phyloP scores from a whole-genome alignment of 768 basidiomycete species.

The Mycena latifolia region DNA sequence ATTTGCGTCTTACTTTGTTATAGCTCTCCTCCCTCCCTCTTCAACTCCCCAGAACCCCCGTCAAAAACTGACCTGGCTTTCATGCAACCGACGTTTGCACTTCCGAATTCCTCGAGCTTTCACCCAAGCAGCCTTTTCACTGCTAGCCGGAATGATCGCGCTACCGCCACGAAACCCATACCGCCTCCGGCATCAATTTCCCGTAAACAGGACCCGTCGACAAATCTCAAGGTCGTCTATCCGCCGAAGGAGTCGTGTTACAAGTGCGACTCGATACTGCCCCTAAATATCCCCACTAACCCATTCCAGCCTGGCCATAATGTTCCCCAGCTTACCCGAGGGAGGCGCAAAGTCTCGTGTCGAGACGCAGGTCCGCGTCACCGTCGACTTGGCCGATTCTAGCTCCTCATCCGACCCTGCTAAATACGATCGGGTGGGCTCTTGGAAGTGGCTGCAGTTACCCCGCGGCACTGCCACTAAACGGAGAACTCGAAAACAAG shows the following conservation, averaged over 20 bases:
- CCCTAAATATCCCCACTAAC: conserved; percentile 16
- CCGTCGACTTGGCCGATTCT: conserved; percentile 81
- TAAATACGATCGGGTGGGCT: conserved; percentile 86
- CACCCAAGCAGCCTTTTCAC: conserved; percentile 47
- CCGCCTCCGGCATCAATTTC: conserved; percentile 74
- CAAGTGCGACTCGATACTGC: conserved; percentile 58
- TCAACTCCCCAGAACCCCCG: conserved; percentile 47
- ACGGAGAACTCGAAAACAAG: conserved; percentile 85
- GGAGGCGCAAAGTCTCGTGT: conserved; percentile 91
- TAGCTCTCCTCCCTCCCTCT: conserved; percentile 52
- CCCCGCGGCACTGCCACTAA: conserved; percentile 89
- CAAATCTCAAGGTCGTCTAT: conserved; percentile 71
- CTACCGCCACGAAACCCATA: conserved; percentile 69
- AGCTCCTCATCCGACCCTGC: conserved; percentile 70
- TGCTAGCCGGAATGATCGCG: conserved; percentile 48
- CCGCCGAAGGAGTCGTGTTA: conserved; percentile 82
- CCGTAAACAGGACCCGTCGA: conserved; percentile 66
- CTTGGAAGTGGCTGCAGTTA: conserved; percentile 89
- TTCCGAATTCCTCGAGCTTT: conserved; percentile 43
- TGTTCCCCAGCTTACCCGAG: conserved; percentile 87
- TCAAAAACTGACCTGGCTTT: conserved; percentile 47
- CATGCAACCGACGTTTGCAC: conserved; percentile 35
- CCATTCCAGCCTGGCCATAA: conserved; percentile 74
- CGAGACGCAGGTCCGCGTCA: conserved; percentile 93
- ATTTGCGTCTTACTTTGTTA: conserved; percentile 30